These are phyloP conservation scores for Mikania micrantha DNA, from an alignment of 129 eudicot species.

Conservation along the genomic window DNA sequence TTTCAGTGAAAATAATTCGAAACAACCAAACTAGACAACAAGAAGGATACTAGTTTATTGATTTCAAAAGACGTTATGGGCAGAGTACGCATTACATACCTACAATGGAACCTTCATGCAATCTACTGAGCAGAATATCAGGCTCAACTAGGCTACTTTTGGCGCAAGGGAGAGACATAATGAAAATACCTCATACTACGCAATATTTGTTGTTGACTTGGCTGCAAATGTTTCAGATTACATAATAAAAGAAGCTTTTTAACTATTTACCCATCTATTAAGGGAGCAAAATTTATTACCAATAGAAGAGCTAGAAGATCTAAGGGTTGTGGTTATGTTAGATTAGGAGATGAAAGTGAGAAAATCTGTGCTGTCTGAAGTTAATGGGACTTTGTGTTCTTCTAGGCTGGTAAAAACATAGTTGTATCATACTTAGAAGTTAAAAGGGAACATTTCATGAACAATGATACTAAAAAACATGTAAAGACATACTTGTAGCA, in stretches of 20 bases:
- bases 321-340: constrained; percentile 95
- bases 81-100: constrained; percentile 59
- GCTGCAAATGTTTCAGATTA: constrained; percentile 91
- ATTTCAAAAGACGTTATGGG: constrained; percentile 77
- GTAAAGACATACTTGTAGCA: too few relatives aligned
- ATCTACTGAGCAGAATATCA: constrained; percentile 49
- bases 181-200: constrained; percentile 71
- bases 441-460: too few relatives aligned
- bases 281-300: constrained; percentile 89
- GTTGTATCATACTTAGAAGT: too few relatives aligned
- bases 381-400: constrained; percentile 76
- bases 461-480: too few relatives aligned
- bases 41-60: constrained; percentile 89
- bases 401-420: constrained; percentile 85
- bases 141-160: constrained; percentile 86
- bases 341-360: constrained; percentile 88
- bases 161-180: constrained; percentile 83
- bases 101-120: constrained; percentile 88
- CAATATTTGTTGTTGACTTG: constrained; percentile 90
- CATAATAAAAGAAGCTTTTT: constrained; percentile 69
- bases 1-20: constrained; percentile 69
- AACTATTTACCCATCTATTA: constrained; percentile 58
- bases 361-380: constrained; percentile 91
- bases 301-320: constrained; percentile 81
- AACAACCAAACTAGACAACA: constrained; percentile 76